Percentiles rank a stretch among this genome's conserved stretches.
Evolutionary conservation across 352 stramenopile genomes (phyloP).

Genomic region (Blastocystis sp.): DNA sequence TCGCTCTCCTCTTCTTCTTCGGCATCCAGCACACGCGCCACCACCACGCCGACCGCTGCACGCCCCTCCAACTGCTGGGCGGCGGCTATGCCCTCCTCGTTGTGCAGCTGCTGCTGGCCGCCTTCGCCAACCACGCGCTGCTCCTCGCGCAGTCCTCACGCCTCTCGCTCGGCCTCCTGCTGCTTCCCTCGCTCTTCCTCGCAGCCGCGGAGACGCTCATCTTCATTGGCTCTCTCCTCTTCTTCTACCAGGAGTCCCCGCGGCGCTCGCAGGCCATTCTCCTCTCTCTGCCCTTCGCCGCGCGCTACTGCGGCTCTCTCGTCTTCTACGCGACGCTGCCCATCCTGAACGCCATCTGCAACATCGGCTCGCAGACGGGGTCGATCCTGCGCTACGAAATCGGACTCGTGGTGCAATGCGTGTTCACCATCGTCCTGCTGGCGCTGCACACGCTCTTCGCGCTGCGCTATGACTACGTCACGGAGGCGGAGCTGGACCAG

Average conservation of each 20-base stretch:
- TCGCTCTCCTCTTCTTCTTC: background rate
- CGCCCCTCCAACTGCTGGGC: conserved; percentile 41
- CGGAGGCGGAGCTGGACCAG: conserved; percentile 45
- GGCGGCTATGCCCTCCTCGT: conserved; percentile 25
- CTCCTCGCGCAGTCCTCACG: conserved; percentile 4
- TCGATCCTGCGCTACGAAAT: conserved; percentile 49
- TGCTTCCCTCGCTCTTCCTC: background rate
- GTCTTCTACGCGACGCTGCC: conserved; percentile 50
- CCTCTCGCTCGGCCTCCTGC: conserved; percentile 8
- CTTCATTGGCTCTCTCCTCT: conserved; percentile 2
- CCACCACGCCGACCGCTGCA: background rate
- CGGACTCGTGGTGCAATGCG: conserved; percentile 22
- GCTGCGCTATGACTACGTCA: conserved; percentile 36
- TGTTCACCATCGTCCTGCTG: conserved; percentile 10
- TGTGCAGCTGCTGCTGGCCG: background rate
- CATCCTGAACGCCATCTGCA: conserved; percentile 18
- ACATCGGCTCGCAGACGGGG: background rate
- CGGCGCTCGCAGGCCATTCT: conserved; percentile 43
- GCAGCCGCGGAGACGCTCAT: background rate
- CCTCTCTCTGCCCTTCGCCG: conserved; percentile 27
- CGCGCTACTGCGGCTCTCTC: conserved; percentile 51
- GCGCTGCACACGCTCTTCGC: background rate
- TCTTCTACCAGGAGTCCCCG: conserved; percentile 57
- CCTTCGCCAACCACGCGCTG: conserved; percentile 1
- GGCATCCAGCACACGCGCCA: background rate